phyloP scores from a whole-genome alignment of 345 rosid species.

The Reutealis trisperma region DNA sequence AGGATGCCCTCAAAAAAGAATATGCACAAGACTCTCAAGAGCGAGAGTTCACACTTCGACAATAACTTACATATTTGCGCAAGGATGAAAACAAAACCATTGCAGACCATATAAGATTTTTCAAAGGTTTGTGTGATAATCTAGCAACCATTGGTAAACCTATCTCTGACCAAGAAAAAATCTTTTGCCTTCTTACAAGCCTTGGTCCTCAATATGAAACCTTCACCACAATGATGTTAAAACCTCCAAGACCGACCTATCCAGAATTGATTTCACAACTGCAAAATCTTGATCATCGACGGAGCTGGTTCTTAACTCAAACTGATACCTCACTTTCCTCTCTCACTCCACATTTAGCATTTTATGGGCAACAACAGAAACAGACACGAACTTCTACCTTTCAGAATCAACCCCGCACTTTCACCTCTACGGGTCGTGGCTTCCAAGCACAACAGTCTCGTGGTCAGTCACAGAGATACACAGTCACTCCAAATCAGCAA shows the following conservation, averaged over 20 bases:
- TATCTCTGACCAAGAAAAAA: not conserved
- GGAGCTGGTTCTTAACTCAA: not conserved
- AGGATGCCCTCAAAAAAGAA: not conserved
- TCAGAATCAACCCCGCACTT: too few relatives aligned
- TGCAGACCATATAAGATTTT: not conserved
- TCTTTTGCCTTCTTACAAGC: not conserved
- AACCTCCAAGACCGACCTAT: not conserved
- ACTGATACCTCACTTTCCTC: not conserved
- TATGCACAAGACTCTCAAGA: slow-evolving; percentile 14
- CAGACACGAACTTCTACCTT: too few relatives aligned
- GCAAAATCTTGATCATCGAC: not conserved
- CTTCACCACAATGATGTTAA: not conserved
- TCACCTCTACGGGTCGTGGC: not conserved
- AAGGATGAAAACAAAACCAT: not conserved
- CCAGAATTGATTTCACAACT: not conserved
- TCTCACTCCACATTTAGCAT: not conserved
- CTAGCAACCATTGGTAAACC: not conserved
- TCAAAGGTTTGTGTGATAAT: slow-evolving; percentile 3
- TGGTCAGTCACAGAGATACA: not conserved
- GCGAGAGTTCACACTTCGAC: not conserved
- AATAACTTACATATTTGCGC: not conserved
- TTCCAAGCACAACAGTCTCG: not conserved
- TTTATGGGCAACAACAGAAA: too few relatives aligned
- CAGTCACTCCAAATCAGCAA: not conserved
- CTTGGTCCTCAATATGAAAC: not conserved